These are phyloP conservation scores for Orychophragmus violaceus DNA, from an alignment of 345 rosid genomes.

Conservation along the genomic window DNA sequence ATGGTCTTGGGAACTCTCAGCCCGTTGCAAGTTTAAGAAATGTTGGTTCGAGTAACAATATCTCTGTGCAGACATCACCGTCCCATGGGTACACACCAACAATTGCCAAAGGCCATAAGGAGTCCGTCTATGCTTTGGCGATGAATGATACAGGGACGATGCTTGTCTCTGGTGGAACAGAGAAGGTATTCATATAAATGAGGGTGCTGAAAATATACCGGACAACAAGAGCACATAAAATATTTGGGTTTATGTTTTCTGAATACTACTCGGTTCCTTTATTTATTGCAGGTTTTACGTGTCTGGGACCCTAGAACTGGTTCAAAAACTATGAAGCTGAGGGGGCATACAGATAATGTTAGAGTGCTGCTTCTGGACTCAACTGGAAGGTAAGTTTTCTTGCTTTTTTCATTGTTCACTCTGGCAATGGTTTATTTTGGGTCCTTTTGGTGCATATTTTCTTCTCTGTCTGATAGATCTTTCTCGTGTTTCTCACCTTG, in stretches of 20 bases:
- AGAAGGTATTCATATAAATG: constrained; percentile 56
- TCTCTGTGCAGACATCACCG: constrained; percentile 59
- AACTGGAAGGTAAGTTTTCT: constrained; percentile 69
- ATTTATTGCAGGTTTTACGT: constrained; percentile 72
- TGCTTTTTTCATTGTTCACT: background rate
- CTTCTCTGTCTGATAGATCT: constrained; percentile 12
- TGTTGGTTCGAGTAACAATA: constrained; percentile 77
- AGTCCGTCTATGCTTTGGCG: constrained; percentile 97
- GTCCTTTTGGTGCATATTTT: background rate
- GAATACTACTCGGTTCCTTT: constrained; percentile 2
- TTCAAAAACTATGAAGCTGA: constrained; percentile 89
- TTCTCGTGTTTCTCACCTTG: constrained; percentile 9
- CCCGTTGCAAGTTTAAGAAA: constrained; percentile 70
- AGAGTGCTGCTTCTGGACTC: constrained; percentile 89
- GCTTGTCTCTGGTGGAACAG: constrained; percentile 99
- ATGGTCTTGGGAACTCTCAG: constrained; percentile 50
- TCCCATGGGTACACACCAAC: constrained; percentile 74
- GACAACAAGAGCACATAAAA: background rate
- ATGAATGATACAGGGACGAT: constrained; percentile 84
- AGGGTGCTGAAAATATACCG: background rate
- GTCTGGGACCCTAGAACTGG: constrained; percentile 99
- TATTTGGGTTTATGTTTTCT: constrained; percentile 2
- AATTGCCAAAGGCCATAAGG: constrained; percentile 96
- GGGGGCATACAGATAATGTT: constrained; percentile 95
- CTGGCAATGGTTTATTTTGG: background rate